Evolutionary conservation across 768 basidiomycete genomes (phyloP), one percentile per base, ranked within the genome.

Genomic region (Strobilomyces echinocephalus): DNA sequence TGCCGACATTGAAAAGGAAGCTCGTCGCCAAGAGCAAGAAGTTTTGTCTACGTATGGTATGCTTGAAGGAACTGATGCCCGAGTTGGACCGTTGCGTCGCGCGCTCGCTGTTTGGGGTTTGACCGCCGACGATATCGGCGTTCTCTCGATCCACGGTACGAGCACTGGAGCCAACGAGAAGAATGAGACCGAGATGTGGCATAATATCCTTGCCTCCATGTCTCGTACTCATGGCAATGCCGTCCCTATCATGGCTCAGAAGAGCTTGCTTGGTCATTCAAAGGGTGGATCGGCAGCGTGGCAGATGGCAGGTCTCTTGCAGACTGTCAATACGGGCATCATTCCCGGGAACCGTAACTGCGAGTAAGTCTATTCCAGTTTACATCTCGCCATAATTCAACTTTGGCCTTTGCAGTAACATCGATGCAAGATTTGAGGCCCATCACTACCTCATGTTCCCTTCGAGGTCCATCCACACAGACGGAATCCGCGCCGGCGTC

Each of bases 211-310:
- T 73, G 83, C 80, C n/a, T 81, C 83, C 40, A 85, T 97, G 59
- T 83, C 84, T 38, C 91, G 97, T 57, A 91, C 92, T 8, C 83
- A 85, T 36, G 95, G 97, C 50, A 98, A 98, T 69, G 94, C 95
- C n/a, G 86, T 95, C 44, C 97, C 97, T 5, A 85, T 97, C 64
- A 88, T 98, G 71, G 93, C 97, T 3, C 97, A 98, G 72, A 99
- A 99, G 81, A 92, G 88, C 69, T 79, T 99, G 46, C 87, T 95
- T 30, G 97, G 97, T 56, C 95, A 99, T 68, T 87, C 95, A 11
- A 99, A 99, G 79, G 97, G 97, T 70, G 97, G 95, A 56, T 91
- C 97, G n/a, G 95, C 95, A 50, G 90, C 94, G 2, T 97, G 94
- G 95, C 91, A 94, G 73, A 83, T 97, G 79, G 87, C 85, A 63